These are phyloP conservation scores for Paraglomus brasilianum DNA, from an alignment of 192 early-diverging fungal species.

Conservation along the genomic window DNA sequence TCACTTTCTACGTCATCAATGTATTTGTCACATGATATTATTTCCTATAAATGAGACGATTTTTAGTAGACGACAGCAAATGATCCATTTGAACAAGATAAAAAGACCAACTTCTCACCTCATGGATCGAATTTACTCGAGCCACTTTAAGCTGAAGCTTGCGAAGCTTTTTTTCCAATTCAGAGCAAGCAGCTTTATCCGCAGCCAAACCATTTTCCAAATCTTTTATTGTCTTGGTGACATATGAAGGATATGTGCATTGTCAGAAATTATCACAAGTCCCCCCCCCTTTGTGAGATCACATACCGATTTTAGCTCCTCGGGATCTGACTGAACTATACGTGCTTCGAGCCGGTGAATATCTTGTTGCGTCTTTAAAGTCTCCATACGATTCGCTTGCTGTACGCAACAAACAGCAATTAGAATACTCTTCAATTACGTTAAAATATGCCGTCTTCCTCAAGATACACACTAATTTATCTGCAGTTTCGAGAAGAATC, in stretches of 20 bases:
- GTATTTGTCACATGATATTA: slow-evolving; percentile 1
- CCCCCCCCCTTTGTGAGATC: neutral
- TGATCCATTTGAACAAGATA: too few species aligned
- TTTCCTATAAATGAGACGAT: slow-evolving; percentile 1
- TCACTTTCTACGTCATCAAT: slow-evolving; percentile 8
- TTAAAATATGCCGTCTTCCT: neutral
- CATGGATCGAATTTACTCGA: neutral
- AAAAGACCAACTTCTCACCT: neutral
- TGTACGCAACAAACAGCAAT: neutral
- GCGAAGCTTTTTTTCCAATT: neutral
- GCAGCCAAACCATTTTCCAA: slow-evolving; percentile 5
- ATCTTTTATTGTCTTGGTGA: slow-evolving; percentile 22
- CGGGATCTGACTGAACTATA: slow-evolving; percentile 9
- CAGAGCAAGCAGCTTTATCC: neutral
- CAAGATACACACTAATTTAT: neutral
- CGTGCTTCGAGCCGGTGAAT: slow-evolving; percentile 4
- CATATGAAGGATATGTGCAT: neutral
- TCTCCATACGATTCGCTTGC: neutral
- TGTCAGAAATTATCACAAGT: neutral
- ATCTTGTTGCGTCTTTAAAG: slow-evolving; percentile 16
- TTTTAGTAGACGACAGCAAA: neutral
- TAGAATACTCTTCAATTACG: neutral
- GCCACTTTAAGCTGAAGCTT: neutral
- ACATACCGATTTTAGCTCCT: slow-evolving; percentile 18
- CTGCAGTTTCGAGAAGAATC: neutral